Evolutionary conservation across 257 asterid species (phyloP).

Genomic region (Forsythia viridissima): DNA sequence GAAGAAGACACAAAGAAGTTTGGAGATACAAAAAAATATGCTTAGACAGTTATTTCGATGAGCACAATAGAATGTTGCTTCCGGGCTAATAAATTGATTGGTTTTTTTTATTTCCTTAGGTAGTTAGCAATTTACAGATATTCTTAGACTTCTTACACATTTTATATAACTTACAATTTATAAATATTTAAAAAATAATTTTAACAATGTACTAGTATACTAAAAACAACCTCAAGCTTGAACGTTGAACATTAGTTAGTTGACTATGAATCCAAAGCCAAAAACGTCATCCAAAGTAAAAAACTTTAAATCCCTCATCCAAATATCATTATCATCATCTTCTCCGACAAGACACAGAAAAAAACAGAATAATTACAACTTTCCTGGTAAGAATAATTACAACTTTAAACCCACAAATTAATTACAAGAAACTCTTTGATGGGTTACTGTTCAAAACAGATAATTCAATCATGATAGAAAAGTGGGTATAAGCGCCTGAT

Average conservation of each 20-base stretch:
- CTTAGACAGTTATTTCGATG: no score
- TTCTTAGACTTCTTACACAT: no score
- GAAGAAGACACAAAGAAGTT: no score
- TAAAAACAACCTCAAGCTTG: no score
- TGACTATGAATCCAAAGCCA: slow-evolving; percentile 6
- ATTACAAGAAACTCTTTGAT: neutral
- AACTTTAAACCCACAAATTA: slow-evolving; percentile 22
- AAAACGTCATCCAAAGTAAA: slow-evolving; percentile 2
- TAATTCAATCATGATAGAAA: slow-evolving; percentile 42
- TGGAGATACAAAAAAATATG: no score
- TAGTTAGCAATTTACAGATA: no score
- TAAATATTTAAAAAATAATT: no score
- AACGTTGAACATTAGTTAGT: neutral
- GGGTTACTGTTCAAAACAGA: slow-evolving; percentile 17
- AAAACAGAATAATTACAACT: slow-evolving; percentile 35
- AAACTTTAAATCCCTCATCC: neutral
- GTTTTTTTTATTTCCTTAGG: no score
- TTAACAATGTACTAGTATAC: no score
- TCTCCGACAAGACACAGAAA: slow-evolving; percentile 22
- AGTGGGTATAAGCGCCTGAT: slow-evolving; percentile 27
- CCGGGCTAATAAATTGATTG: no score
- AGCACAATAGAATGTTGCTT: no score
- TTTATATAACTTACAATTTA: no score
- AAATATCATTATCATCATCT: neutral
- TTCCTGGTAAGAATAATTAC: slow-evolving; percentile 33